These are phyloP conservation scores for Hansenula sp. DNA, from an alignment of 1,139 yeast genomes.

Conservation along the genomic window DNA sequence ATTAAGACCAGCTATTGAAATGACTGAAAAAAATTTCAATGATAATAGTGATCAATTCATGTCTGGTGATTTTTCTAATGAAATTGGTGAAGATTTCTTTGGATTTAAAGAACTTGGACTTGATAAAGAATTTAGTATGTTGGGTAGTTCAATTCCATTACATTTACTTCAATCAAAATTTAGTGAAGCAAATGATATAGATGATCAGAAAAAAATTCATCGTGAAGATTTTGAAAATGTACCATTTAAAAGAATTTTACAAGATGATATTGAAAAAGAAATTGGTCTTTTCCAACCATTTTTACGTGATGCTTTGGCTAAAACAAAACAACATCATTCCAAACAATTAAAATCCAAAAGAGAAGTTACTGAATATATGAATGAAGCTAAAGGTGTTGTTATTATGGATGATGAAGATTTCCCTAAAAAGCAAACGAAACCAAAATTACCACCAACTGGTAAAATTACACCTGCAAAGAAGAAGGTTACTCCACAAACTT, in stretches of 20 bases:
- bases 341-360: conserved; percentile 54
- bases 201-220: conserved; percentile 43
- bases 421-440: conserved; percentile 67
- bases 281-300: conserved; percentile 60
- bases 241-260: conserved; percentile 42
- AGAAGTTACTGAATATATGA: conserved; percentile 31
- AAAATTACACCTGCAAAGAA: conserved; percentile 72
- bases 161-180: conserved; percentile 81
- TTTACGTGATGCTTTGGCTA: conserved; percentile 45
- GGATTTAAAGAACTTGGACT: conserved; percentile 93
- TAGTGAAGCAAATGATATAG: conserved; percentile 46
- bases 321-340: conserved; percentile 39
- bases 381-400: conserved; percentile 19
- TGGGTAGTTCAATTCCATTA: conserved; percentile 83
- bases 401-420: conserved; percentile 37
- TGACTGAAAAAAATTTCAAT: conserved; percentile 72
- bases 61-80: conserved; percentile 91
- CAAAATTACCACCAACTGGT: conserved; percentile 92
- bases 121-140: conserved; percentile 87
- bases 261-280: conserved; percentile 47
- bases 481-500: conserved; percentile 49
- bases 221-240: conserved; percentile 60
- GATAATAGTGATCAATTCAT: conserved; percentile 93
- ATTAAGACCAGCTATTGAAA: conserved; percentile 78
- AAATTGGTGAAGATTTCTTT: conserved; percentile 93